Evolutionary conservation across 805 yeast genomes (phyloP).

Genomic region (Saccharomycopsis vini): DNA sequence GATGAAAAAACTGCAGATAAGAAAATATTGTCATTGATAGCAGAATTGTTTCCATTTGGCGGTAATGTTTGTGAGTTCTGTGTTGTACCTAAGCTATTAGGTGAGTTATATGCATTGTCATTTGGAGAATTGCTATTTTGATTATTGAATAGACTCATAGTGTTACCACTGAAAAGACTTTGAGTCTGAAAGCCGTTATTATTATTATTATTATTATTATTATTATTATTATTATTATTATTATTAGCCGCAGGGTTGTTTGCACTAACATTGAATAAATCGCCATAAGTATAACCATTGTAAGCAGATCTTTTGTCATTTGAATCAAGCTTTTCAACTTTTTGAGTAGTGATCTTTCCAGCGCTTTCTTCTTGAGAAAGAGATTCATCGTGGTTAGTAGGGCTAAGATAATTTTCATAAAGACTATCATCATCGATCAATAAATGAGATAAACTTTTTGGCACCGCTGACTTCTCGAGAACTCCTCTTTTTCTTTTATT

Average conservation of each 20-base stretch:
- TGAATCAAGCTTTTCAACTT: too few relatives aligned
- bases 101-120: background rate
- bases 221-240: too few relatives aligned
- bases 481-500: constrained; percentile 40
- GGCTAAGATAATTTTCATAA: too few relatives aligned
- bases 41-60: background rate
- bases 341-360: too few relatives aligned
- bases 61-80: background rate
- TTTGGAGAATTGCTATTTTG: background rate
- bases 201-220: background rate
- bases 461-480: constrained; percentile 42
- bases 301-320: background rate
- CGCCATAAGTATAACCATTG: constrained; percentile 7
- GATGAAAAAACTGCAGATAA: too few relatives aligned
- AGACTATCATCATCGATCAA: too few relatives aligned
- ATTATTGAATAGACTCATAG: background rate
- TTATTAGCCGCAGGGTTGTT: background rate
- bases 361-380: background rate
- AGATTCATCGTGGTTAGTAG: background rate
- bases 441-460: constrained; percentile 44
- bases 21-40: background rate
- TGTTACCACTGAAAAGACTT: background rate
- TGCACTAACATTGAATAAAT: constrained; percentile 1
- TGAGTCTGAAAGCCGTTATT: too few relatives aligned
- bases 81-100: background rate